Base-by-base conservation (phyloP, 768 basidiomycete species). In the Tulasnella sp. region DNA sequence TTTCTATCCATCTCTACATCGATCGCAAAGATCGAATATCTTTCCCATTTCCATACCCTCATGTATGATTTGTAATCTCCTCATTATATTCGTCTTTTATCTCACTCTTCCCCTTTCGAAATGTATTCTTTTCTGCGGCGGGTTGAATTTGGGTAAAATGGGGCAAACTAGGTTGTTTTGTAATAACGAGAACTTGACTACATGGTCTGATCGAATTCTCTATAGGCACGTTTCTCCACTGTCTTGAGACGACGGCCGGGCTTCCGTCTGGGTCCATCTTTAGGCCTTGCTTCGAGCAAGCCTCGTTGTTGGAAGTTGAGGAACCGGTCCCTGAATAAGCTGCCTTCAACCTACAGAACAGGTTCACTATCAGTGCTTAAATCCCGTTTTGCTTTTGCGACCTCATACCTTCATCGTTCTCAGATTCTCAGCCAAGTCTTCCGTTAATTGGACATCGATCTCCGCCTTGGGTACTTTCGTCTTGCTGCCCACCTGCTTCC, bases 301-400 rank as follows among this genome's bases (percentile, higher is more conserved):
- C 91, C 92, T 35, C 94, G 85, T 74, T 95, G 91, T 77, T 96
- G 94, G 77, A 97, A 81, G 78, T 90, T 94, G 36, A 89, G 80
- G 82, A 94, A 94, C 1, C 93, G 87, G 78, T 97, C 95, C 29
- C 88, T 86, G 85, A 96, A 96, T 39, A 95, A 81, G 78, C 96
- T 97, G 32, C 95, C 95, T 82, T 97, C 94, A 19, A 92, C 92
- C 94, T 96, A 74, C 34, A 11, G 34, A 37, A 67, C 26, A 63
- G 12, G 14, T 35, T 4, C 35, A 11, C 5, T 29, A 29, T 40
- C 40, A 67, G 40, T 29, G 40, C 6, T 19, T 2, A n/a, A 16
- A 29, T 29, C 5, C 12, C 9, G 44, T 7, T 29, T 36, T 40
- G 5, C 29, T 11, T 9, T 34, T 5, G 14, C 65, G 35, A 40